Evolutionary conservation across 2,329 filamentous ascomycete genomes (phyloP), one percentile per base, ranked within the genome.

Genomic region (Pseudogymnoascus sp.): DNA sequence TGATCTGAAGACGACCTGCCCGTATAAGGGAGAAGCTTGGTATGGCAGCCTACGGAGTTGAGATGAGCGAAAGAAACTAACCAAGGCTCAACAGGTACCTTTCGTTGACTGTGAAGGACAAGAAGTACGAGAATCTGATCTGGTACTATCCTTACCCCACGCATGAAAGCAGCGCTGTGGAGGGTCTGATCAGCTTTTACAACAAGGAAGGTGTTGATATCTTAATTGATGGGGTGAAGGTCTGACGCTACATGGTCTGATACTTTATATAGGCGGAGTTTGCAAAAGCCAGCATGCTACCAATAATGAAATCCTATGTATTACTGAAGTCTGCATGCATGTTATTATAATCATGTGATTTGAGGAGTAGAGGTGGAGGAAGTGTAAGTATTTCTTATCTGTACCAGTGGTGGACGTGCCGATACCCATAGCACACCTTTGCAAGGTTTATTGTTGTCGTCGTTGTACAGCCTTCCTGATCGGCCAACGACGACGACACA

Each of bases 141-240:
- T 88, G 86, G 86, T 87, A 80, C 62, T 88, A 88, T 62, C 73
- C 74, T 12, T 75, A 77, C 8, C 83, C 86, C 2, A 82, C 79
- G 0, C 67, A 75, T 0, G 86, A 88, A 72, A 81, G 80, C 62
- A 78, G 76, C 1, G 73, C 71, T 1, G 76, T 88, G 63, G 80
- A 80, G 1, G 84, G 84, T 0, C 69, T 78, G 48, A 55, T 86
- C 52, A 87, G 83, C 67, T 88, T 87, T 63, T 87, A 87, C 65
- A 86, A 87, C 64, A 39, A 39, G n/a, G 86, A 88, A 69, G 85
- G 83, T 70, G 83, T 88, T 1, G 82, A 87, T 61, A 78, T 87
- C 15, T 73, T 76, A 60, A 65, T 87, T 8, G 82, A 83, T 62
- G 83, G 84, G 5, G 61, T 61, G 36, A 39, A 39, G 36, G 36